phyloP scores from a whole-genome alignment of 1,284 basidiomycete species.

The Naganishia cerealis region DNA sequence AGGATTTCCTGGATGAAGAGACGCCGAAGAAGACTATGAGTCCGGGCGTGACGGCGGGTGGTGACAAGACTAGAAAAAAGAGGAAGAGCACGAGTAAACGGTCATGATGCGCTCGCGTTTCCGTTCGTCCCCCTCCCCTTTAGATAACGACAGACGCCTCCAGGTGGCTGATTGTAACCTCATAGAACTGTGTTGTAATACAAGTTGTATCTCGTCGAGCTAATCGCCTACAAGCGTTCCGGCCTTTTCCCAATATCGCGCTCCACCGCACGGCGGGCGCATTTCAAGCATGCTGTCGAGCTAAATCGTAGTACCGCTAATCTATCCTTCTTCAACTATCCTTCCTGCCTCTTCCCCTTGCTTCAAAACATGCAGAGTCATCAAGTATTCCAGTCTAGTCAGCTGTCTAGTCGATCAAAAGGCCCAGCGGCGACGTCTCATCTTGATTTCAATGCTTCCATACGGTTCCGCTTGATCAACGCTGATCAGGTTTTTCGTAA shows the following conservation, averaged over 20 bases:
- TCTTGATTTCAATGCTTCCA: constrained; percentile 22
- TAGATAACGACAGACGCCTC: not conserved
- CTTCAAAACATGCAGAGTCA: not conserved
- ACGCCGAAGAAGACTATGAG: constrained; percentile 5
- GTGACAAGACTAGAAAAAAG: constrained; percentile 3
- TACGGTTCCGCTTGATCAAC: constrained; percentile 23
- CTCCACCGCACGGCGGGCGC: no score
- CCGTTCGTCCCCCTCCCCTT: not conserved
- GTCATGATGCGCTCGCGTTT: not conserved
- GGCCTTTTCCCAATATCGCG: not conserved
- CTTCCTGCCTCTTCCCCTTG: not conserved
- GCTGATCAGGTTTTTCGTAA: constrained; percentile 31
- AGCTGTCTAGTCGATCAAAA: not conserved
- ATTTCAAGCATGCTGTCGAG: constrained; percentile 3
- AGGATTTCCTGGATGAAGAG: constrained; percentile 22
- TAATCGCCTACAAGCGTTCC: not conserved
- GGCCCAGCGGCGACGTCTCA: not conserved
- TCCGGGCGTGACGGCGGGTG: not conserved
- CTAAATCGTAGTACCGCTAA: not conserved
- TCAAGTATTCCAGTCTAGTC: not conserved
- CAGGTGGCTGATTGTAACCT: not conserved
- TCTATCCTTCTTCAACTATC: not conserved
- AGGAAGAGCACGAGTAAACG: constrained; percentile 23
- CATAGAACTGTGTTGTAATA: constrained; percentile 15
- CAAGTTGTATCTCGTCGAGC: constrained; percentile 14